Conservation (phyloP, 225 moss, liverwort and hornwort genomes). For the Thuidium tamariscinum region DNA sequence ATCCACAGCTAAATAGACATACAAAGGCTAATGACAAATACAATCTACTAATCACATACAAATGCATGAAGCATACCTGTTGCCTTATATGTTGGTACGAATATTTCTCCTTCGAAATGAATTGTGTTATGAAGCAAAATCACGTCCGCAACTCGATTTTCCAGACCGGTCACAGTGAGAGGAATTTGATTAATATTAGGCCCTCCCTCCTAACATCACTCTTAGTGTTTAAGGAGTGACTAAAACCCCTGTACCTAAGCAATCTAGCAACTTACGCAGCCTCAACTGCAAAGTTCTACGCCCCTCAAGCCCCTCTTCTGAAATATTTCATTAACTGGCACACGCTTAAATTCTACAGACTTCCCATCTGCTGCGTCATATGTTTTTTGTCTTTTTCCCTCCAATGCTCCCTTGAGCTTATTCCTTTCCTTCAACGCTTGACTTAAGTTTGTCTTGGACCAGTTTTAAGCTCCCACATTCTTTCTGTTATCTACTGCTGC, state of each 20-base stretch:
- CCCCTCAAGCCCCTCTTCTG: slow-evolving; percentile 10
- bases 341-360: slow-evolving; percentile 21
- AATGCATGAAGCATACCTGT: slow-evolving; percentile 11
- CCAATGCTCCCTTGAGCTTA: slow-evolving; percentile 15
- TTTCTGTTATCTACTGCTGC: slow-evolving; percentile 25
- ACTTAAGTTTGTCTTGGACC: slow-evolving; percentile 38
- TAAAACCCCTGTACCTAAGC: neutral
- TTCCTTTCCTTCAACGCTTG: slow-evolving; percentile 21
- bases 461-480: slow-evolving; percentile 17
- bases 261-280: neutral
- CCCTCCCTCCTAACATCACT: neutral
- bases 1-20: neutral
- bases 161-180: neutral
- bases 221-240: neutral
- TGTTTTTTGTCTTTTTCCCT: slow-evolving; percentile 4
- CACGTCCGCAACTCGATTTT: slow-evolving; percentile 7
- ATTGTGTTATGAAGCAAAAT: neutral
- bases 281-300: neutral
- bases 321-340: slow-evolving; percentile 29
- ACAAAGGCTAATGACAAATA: neutral
- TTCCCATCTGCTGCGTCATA: slow-evolving; percentile 17
- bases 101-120: neutral
- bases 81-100: neutral
- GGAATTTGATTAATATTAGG: neutral
- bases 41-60: neutral